Conservation (phyloP, 106 monocot species). For the Chionographis japonica region DNA sequence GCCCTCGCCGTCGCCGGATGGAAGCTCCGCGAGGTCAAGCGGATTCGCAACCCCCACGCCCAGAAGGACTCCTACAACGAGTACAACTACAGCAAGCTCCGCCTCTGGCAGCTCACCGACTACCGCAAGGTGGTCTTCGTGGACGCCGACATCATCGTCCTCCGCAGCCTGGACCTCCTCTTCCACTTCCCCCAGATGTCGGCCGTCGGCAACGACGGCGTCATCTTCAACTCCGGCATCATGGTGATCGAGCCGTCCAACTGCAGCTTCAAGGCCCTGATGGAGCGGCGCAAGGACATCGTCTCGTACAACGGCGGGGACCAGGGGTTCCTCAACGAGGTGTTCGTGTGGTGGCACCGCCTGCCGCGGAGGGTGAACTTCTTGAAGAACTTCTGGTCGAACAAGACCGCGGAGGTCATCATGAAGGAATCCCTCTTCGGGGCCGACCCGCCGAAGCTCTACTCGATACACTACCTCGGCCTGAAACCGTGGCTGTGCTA, state of each 20-base stretch:
- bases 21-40: slow-evolving; percentile 52
- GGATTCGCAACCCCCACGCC: slow-evolving; percentile 84
- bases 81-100: slow-evolving; percentile 96
- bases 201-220: slow-evolving; percentile 65
- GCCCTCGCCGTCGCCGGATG: slow-evolving; percentile 69
- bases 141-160: slow-evolving; percentile 76
- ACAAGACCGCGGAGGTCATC: slow-evolving; percentile 37
- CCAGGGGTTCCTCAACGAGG: slow-evolving; percentile 84
- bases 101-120: slow-evolving; percentile 72
- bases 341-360: slow-evolving; percentile 91
- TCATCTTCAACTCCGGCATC: slow-evolving; percentile 83
- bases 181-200: slow-evolving; percentile 75
- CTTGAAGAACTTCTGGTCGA: slow-evolving; percentile 79
- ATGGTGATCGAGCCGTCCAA: slow-evolving; percentile 86
- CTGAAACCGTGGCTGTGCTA: slow-evolving; percentile 86
- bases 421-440: slow-evolving; percentile 50
- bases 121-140: slow-evolving; percentile 71
- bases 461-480: slow-evolving; percentile 71
- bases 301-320: slow-evolving; percentile 92
- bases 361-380: slow-evolving; percentile 76
- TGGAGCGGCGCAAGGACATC: slow-evolving; percentile 32
- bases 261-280: slow-evolving; percentile 49
- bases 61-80: slow-evolving; percentile 72
- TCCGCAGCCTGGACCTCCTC: slow-evolving; percentile 75
- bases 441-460: slow-evolving; percentile 59